phyloP scores from a whole-genome alignment of 2,329 filamentous ascomycete species.

The Cadophora sp. region DNA sequence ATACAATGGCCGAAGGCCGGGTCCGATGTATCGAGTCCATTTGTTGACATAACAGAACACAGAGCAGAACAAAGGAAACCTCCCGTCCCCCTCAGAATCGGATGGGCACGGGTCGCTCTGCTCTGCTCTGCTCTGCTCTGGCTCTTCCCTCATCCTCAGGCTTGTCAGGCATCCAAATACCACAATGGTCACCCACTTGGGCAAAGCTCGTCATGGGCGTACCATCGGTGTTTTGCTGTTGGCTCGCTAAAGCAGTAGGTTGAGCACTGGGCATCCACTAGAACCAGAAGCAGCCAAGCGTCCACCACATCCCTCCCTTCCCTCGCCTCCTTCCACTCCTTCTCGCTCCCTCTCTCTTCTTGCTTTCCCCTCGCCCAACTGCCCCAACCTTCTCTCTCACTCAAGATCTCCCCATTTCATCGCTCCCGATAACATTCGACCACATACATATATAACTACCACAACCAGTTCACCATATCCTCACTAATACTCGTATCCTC shows the following conservation, averaged over 20 bases:
- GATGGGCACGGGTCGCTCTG: background rate
- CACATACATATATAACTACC: constrained; percentile 2
- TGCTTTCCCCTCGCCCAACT: constrained; percentile 3
- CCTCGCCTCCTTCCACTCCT: background rate
- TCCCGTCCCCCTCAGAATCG: background rate
- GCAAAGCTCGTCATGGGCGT: constrained; percentile 5
- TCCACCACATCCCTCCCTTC: background rate
- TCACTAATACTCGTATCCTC: constrained; percentile 15
- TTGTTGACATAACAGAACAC: background rate
- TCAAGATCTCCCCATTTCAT: background rate
- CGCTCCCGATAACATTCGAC: constrained; percentile 14
- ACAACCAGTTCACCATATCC: background rate
- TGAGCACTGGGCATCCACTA: background rate
- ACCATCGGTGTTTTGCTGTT: background rate
- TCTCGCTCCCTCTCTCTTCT: constrained; percentile 2
- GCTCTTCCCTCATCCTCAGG: background rate
- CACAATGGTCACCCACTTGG: background rate
- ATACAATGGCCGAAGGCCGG: background rate
- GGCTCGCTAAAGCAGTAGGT: background rate
- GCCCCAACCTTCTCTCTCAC: constrained; percentile 19
- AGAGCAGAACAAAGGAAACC: background rate
- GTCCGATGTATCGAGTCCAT: background rate
- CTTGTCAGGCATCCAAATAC: background rate
- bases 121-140: too few relatives aligned
- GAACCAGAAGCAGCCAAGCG: background rate